Conservation (phyloP, 768 basidiomycete genomes). For the Collybia sordida region DNA sequence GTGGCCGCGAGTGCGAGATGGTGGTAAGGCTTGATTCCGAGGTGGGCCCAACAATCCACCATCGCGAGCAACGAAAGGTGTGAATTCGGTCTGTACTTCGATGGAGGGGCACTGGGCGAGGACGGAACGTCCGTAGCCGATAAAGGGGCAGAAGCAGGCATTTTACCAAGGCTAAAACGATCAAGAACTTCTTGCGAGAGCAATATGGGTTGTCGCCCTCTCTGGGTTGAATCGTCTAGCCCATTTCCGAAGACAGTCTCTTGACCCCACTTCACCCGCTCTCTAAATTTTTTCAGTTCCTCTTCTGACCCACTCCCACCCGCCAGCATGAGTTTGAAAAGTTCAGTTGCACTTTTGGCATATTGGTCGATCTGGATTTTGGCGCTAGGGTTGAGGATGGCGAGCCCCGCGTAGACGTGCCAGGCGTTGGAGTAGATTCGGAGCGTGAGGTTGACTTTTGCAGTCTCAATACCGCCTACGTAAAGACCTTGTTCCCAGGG, state of each 20-base stretch:
- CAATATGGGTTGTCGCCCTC: slow-evolving; percentile 61
- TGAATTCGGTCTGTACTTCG: slow-evolving; percentile 65
- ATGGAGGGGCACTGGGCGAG: slow-evolving; percentile 47
- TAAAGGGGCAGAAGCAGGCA: slow-evolving; percentile 16
- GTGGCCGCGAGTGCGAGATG: slow-evolving; percentile 94
- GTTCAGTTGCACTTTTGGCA: slow-evolving; percentile 77
- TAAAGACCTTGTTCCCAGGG: slow-evolving; percentile 97
- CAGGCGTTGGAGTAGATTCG: slow-evolving; percentile 97
- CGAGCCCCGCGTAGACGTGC: slow-evolving; percentile 99
- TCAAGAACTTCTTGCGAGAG: slow-evolving; percentile 85
- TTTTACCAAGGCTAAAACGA: slow-evolving; percentile 77
- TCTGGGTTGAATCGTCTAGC: slow-evolving; percentile 20
- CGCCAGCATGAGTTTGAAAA: slow-evolving; percentile 95
- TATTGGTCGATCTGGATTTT: slow-evolving; percentile 89
- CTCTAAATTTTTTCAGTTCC: slow-evolving; percentile 49
- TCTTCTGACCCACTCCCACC: slow-evolving; percentile 38
- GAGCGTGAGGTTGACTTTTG: slow-evolving; percentile 95
- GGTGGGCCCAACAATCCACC: slow-evolving; percentile 96
- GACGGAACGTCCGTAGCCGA: slow-evolving; percentile 54
- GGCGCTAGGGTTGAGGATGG: slow-evolving; percentile 93
- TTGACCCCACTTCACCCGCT: slow-evolving; percentile 72
- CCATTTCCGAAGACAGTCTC: slow-evolving; percentile 71
- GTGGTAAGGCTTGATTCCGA: slow-evolving; percentile 84
- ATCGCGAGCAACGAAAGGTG: slow-evolving; percentile 94
- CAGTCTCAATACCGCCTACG: slow-evolving; percentile 96